Conservation (phyloP, 2,329 filamentous ascomycete genomes). For the Hypoxylon sp. region DNA sequence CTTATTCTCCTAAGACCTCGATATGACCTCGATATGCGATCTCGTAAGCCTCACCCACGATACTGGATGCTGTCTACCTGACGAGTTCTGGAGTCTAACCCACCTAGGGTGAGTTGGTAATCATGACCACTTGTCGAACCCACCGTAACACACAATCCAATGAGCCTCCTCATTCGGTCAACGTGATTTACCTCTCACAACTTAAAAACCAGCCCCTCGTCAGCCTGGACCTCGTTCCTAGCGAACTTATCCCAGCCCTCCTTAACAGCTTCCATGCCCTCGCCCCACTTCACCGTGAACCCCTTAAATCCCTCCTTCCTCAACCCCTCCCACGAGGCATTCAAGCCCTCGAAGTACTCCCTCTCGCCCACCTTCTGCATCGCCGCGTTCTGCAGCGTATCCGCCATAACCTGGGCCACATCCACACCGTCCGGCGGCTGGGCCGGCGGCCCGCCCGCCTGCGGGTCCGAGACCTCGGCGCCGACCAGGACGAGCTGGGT, state of each 20-base stretch:
- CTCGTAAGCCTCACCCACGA: too few species aligned
- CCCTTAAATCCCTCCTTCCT: conserved; percentile 44
- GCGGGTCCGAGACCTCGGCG: conserved; percentile 40
- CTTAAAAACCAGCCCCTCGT: conserved; percentile 52
- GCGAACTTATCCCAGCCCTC: conserved; percentile 51
- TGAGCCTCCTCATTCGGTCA: not conserved
- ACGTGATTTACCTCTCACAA: conserved; percentile 31
- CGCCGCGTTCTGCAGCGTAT: conserved; percentile 45
- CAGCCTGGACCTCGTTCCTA: conserved; percentile 44
- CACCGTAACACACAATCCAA: too few species aligned
- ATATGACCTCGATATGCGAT: too few species aligned
- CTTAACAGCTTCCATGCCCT: conserved; percentile 50
- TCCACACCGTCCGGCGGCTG: conserved; percentile 24
- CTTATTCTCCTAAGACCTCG: too few species aligned
- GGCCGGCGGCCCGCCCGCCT: not conserved
- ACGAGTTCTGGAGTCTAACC: too few species aligned
- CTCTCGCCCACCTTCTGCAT: conserved; percentile 47
- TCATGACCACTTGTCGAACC: too few species aligned
- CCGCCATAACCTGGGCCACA: conserved; percentile 44
- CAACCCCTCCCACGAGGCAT: conserved; percentile 44
- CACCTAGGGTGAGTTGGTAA: too few species aligned
- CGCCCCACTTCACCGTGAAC: conserved; percentile 48
- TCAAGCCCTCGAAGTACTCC: conserved; percentile 44
- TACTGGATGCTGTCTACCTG: too few species aligned
- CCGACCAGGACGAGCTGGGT: conserved; percentile 46